Percentiles rank a stretch among this genome's conserved stretches.
Conservation (phyloP, 2,329 filamentous ascomycete genomes). For the Pyrenochaeta sp. region DNA sequence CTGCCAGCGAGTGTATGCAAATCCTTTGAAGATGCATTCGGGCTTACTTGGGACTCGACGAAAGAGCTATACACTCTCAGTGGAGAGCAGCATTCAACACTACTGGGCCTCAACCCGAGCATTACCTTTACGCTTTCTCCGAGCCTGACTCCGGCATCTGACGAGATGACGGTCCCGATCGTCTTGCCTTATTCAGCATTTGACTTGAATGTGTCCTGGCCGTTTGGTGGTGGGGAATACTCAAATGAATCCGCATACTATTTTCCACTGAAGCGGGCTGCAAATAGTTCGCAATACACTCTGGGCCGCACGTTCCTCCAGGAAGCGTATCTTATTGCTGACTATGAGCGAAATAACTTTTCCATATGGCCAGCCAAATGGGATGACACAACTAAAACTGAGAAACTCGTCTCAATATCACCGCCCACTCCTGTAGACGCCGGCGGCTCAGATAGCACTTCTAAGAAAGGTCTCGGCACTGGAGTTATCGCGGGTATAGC, state of each 20-base stretch:
- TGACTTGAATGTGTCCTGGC: slow-evolving; percentile 54
- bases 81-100: slow-evolving; percentile 24
- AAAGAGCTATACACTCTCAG: slow-evolving; percentile 42
- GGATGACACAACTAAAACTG: slow-evolving; percentile 9
- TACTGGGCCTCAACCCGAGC: slow-evolving; percentile 35
- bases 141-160: not conserved
- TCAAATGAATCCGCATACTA: slow-evolving; percentile 62
- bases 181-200: slow-evolving; percentile 55
- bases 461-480: slow-evolving; percentile 6
- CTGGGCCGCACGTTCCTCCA: slow-evolving; percentile 73
- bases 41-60: slow-evolving; percentile 34
- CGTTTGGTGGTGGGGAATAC: slow-evolving; percentile 59
- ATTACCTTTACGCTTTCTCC: slow-evolving; percentile 33
- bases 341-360: slow-evolving; percentile 53
- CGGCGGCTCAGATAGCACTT: not conserved
- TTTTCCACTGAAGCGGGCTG: slow-evolving; percentile 67
- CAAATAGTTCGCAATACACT: slow-evolving; percentile 62
- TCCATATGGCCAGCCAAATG: slow-evolving; percentile 52
- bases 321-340: slow-evolving; percentile 61
- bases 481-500: slow-evolving; percentile 15
- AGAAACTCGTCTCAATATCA: slow-evolving; percentile 15
- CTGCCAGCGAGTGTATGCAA: slow-evolving; percentile 41
- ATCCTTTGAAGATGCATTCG: slow-evolving; percentile 44
- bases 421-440: no score
- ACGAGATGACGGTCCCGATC: slow-evolving; percentile 43